Conservation (phyloP, 148 eudicot species). For the Diospyros lotus region DNA sequence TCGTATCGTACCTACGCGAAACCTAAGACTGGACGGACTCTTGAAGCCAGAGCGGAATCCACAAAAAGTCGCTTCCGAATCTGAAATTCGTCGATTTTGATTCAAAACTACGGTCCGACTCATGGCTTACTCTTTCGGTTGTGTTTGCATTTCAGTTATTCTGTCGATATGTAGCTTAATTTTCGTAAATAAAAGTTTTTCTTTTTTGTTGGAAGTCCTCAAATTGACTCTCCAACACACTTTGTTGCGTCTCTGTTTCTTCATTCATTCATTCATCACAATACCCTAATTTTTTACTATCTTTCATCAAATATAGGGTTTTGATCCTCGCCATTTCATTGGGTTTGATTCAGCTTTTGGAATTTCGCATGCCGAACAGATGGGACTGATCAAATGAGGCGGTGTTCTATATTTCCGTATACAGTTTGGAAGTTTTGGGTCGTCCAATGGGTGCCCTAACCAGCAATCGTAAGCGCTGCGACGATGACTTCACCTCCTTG, state of each 20-base stretch:
- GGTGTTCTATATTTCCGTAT: slow-evolving; percentile 1
- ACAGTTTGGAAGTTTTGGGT: background rate
- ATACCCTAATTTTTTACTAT: no score
- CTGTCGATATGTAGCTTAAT: background rate
- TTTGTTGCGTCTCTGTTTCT: background rate
- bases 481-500: slow-evolving; percentile 28
- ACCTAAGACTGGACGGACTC: no score
- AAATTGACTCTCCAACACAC: background rate
- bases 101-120: no score
- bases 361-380: background rate
- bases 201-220: no score
- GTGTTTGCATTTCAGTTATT: background rate
- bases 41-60: no score
- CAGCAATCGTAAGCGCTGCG: slow-evolving; percentile 48
- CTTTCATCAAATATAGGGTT: background rate
- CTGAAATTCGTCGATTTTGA: no score
- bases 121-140: background rate
- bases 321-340: background rate
- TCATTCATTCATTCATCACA: background rate
- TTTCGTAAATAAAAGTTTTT: background rate
- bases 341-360: background rate
- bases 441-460: slow-evolving; percentile 57
- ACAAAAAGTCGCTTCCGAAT: no score
- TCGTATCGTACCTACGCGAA: no score
- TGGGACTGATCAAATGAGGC: background rate